Evolutionary conservation across 352 stramenopile species (phyloP), one percentile per base, ranked within the genome.

Genomic region (Pythium oligandrum): DNA sequence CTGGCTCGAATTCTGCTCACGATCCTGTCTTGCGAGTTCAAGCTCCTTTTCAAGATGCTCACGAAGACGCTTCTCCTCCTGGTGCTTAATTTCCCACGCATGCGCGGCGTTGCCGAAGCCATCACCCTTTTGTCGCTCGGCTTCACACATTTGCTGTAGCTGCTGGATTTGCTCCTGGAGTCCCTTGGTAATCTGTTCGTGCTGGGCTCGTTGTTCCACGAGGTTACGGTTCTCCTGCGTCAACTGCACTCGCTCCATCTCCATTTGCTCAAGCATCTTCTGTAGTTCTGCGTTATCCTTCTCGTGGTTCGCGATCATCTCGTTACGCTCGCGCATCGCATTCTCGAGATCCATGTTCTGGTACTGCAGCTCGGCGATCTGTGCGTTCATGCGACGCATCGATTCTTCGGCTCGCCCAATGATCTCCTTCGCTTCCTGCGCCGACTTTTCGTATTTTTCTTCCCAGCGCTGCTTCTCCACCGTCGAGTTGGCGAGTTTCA

Each of bases 391-490:
- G 42, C 82, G 66, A 33, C 82, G 53, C 44, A 83, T 77, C 56
- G 88, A 65, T 35, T 73, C 67, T 0, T 78, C 75, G 1, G 73
- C 76, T 26, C 81, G 68, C 40, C 71, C 72, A 40, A 75, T 82
- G 1, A 86, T 55, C 3, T 61, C 52, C 39, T 88, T 72, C 7
- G 73, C 64, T 53, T 89, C 75, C 12, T 78, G 73, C 6, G 64
- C 61, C 3, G 66, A 65, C 31, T 84, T 73, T 39, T 82, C 58
- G 44, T 84, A 88, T 34, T 92, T 90, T 40, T 92, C 80, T 51
- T 93, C 83, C 83, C 78, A 90, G 26, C 66, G 62, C 53, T 91
- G 80, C 47, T 86, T 88, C 46, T 91, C 71, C 17, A 88, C 73
- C 43, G 73, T 65, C 32, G 66, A 59, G 1, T 65, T 68, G 11